Base-by-base conservation (phyloP, 1,139 yeast genomes). In the Lodderomyces parapsilosis region DNA sequence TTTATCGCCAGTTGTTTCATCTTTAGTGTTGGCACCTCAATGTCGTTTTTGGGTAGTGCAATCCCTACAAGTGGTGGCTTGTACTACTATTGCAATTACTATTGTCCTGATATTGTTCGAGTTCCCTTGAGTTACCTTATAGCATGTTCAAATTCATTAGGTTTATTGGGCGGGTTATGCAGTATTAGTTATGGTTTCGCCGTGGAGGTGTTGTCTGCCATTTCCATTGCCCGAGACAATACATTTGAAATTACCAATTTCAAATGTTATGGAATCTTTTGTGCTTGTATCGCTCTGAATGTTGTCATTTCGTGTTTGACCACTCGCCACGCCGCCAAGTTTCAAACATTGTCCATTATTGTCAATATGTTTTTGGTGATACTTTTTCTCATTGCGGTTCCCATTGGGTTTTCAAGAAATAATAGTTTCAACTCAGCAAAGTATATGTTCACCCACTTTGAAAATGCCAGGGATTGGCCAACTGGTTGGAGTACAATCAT, bases 1-100 rank as follows among this genome's bases (percentile, higher is more conserved):
- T 69, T 82, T 45, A 66, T 74, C 40, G 77, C 83, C 36, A 78
- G 79, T 11, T 49, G 71, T 42, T 81, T 83, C 49, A 77, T 84
- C 48, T 59, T 81, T 40, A 63, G 74, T 46, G 74, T 79, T 44
- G 89, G 88, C 11, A 52, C 74, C 44, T 72, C 83, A 10, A 81
- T 83, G 70, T 76, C 86, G 13, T 81, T 81, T 49, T 63, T 81
- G 43, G 83, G 85, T 2, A 75, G 83, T 18, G 76, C 86, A 14
- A 77, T 80, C 58, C 89, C 89, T 40, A 82, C 89, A 3, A 73
- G 83, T 18, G 89, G 89, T 44, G 89, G 88, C 7, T 66, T 83
- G 54, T 82, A 81, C 58, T 81, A 79, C 60, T 62, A 81, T 78
- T 58, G 79, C 2, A 66, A 64, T 47, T 66, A 63, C 52, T 68